Base-by-base conservation (phyloP, 306 rosid species). In the Cicer pinnatifidum region DNA sequence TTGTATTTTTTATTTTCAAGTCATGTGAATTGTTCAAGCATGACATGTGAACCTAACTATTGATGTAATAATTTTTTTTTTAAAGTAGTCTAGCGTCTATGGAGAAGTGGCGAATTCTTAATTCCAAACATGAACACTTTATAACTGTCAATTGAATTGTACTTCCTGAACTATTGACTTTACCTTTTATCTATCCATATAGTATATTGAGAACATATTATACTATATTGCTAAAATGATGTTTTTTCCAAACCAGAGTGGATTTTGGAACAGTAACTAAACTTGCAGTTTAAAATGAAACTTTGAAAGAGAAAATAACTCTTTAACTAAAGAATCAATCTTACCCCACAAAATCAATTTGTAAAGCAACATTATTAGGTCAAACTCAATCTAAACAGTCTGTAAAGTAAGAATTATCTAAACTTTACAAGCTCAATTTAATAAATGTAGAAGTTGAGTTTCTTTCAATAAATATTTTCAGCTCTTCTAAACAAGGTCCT, bases 21-120 rank as follows among this genome's bases (percentile, higher is more conserved):
- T 69, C 67, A 54, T 75, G 57, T 17, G 70, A 15, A n/a, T n/a
- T 7, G 57, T 4, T 19, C 53, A 69, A 20, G 23, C 47, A 19
- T 53, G 20, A 9, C 76, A 69, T 69, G 67, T 69, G 77, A 44
- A 53, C 4, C 51, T 13, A 41, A 60, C 48, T 2, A 23, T 67
- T 67, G 45, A 51, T 64, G 33, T 28, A 28, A 3, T 28, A 2
- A 3, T 28, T 28, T 28, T 28, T 3, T 28, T 28, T 28, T 28
- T 28, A 28, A 28, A 28, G 33, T 28, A 28, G 33, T 28, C 33
- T 28, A 28, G 33, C 2, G 33, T 3, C 33, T 28, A 28, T 28
- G 4, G 4, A 28, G 33, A 28, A 28, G 33, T 28, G 33, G 33
- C 4, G 33, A 28, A 28, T 28, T 28, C 33, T 28, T 28, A 3